Evolutionary conservation across 768 basidiomycete genomes (phyloP), one percentile per base, ranked within the genome.

Genomic region (Neoboletus subvelutipes): DNA sequence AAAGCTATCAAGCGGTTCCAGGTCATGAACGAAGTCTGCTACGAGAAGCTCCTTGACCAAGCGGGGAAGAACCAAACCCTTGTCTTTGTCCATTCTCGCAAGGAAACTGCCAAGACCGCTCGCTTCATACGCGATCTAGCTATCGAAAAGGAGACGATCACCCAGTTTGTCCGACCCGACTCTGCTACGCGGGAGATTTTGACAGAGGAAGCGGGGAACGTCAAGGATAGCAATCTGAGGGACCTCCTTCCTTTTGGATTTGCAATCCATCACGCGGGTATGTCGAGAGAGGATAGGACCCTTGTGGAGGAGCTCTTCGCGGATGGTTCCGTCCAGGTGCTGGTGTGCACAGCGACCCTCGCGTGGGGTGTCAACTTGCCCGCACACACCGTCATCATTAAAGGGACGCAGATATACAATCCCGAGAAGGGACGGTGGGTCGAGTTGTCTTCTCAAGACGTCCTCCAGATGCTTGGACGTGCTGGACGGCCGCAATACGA

Each of bases 331-430:
- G 80, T 99, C 31, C 94, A 96, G 69, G 95, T 98, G 0, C 79
- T 99, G 26, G 93, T 97, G 43, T 97, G 93, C 70, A 99, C 97
- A 0, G 97, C 97, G 5, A 98, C 96, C 2, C 86, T 99, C 37
- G 97, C 97, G 1, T 99, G 97, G 97, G 97, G 96, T 77, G 96
- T 99, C 74, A 99, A 99, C 69, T 77, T 98, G 0, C 97, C 97
- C 4, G 96, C 95, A 1, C 97, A 98, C 62, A 90, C 93, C 9
- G 96, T 98, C 74, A 94, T 98, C 76, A 98, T 99, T 80, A 99
- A 98, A 71, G 97, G 97, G n/a, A 98, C 97, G 0, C 95, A 98
- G 75, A 95, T 98, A 59, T 99, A 98, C 75, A 98, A 97, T 72
- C 97, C 97, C 0, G 95, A 97, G 74, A 97, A 98, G 75, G 97